A percentile compares a stretch with the other conserved stretches of the same genome.
phyloP scores from a whole-genome alignment of 2,329 filamentous ascomycete species.

The Drechslera avenae region DNA sequence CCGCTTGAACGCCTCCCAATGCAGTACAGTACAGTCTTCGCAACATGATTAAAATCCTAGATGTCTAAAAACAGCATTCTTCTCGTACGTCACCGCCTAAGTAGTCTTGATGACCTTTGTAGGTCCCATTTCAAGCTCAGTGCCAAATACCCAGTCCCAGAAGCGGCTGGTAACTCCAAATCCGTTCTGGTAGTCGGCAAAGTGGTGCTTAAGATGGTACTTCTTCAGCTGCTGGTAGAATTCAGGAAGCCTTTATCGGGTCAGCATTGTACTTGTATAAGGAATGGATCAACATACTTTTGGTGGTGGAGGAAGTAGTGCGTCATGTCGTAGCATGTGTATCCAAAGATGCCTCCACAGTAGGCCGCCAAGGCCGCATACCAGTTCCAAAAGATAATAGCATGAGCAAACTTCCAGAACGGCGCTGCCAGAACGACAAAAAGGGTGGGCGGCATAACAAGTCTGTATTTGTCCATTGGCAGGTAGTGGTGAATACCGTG shows the following conservation, averaged over 20 bases:
- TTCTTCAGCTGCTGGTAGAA: slow-evolving; percentile 96
- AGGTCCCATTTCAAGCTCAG: slow-evolving; percentile 68
- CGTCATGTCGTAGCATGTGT: slow-evolving; percentile 94
- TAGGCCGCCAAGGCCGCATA: slow-evolving; percentile 76
- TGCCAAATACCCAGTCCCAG: slow-evolving; percentile 93
- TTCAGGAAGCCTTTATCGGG: slow-evolving; percentile 66
- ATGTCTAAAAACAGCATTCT: slow-evolving; percentile 2
- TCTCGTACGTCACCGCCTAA: slow-evolving; percentile 5
- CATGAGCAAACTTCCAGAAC: slow-evolving; percentile 90
- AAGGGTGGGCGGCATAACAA: slow-evolving; percentile 94
- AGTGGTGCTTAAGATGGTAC: slow-evolving; percentile 96
- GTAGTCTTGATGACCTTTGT: slow-evolving; percentile 57
- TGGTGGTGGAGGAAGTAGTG: slow-evolving; percentile 99
- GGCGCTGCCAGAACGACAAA: slow-evolving; percentile 83
- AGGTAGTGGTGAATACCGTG: slow-evolving; percentile 98
- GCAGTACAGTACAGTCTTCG: slow-evolving; percentile 11
- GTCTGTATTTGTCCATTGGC: slow-evolving; percentile 96
- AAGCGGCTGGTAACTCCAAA: slow-evolving; percentile 96
- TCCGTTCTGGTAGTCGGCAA: slow-evolving; percentile 95
- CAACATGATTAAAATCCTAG: slow-evolving; percentile 3
- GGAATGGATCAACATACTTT: slow-evolving; percentile 61
- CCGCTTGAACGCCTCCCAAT: slow-evolving; percentile 15
- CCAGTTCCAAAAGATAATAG: slow-evolving; percentile 84
- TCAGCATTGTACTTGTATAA: slow-evolving; percentile 10
- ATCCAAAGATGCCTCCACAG: slow-evolving; percentile 92